phyloP scores from a whole-genome alignment of 2,329 filamentous ascomycete genomes.

The Akanthomyces uredinophilus region DNA sequence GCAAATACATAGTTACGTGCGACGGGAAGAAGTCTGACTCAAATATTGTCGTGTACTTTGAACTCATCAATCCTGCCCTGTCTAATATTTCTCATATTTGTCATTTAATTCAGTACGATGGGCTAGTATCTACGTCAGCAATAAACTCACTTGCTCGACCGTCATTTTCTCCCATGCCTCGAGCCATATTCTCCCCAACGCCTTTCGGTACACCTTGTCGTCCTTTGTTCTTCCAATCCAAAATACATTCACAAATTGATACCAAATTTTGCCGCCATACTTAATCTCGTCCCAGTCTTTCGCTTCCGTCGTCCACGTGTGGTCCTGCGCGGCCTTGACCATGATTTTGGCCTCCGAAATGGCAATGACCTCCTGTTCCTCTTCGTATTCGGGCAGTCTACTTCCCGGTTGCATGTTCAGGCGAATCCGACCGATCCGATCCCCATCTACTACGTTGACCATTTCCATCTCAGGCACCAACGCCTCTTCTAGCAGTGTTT shows the following conservation, averaged over 20 bases:
- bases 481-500: neutral
- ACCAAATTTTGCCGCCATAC: neutral
- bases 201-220: slow-evolving; percentile 11
- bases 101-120: neutral
- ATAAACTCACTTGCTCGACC: neutral
- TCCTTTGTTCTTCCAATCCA: slow-evolving; percentile 12
- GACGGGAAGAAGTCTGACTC: too few relatives aligned
- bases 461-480: slow-evolving; percentile 12
- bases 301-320: neutral
- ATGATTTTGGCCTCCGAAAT: slow-evolving; percentile 8
- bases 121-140: neutral
- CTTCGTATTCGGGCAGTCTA: neutral
- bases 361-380: slow-evolving; percentile 12
- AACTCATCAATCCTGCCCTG: too few relatives aligned
- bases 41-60: too few relatives aligned
- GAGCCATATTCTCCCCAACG: slow-evolving; percentile 11
- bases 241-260: slow-evolving; percentile 13
- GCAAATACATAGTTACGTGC: too few relatives aligned
- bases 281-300: slow-evolving; percentile 2
- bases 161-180: slow-evolving; percentile 13
- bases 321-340: neutral
- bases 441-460: neutral
- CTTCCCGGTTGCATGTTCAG: slow-evolving; percentile 10
- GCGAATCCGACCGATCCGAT: slow-evolving; percentile 9
- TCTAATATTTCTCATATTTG: neutral